Conservation (phyloP, 225 moss, liverwort and hornwort genomes). For the Takakia lepidozioides region DNA sequence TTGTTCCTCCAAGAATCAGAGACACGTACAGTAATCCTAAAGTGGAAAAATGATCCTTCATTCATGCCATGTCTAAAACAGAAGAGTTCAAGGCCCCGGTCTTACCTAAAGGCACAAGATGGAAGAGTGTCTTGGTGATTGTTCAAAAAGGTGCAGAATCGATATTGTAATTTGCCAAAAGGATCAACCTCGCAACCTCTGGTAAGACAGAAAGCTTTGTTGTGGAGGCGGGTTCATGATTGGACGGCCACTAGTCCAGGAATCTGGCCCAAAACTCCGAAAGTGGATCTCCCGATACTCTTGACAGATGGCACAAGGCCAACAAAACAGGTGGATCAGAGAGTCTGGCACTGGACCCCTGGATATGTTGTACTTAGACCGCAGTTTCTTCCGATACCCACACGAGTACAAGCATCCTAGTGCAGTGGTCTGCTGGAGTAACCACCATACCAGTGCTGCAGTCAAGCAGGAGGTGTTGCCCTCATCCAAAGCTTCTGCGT, state of each 20-base stretch:
- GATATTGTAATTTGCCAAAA: neutral
- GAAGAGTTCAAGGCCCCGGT: neutral
- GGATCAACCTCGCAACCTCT: neutral
- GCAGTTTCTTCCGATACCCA: slow-evolving; percentile 29
- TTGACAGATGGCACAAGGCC: slow-evolving; percentile 49
- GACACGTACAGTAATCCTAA: too few relatives aligned
- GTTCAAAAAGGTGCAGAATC: too few relatives aligned
- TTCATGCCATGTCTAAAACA: too few relatives aligned
- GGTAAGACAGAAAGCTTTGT: slow-evolving; percentile 17
- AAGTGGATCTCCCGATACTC: slow-evolving; percentile 44
- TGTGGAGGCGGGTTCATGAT: slow-evolving; percentile 14
- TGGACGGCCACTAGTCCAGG: slow-evolving; percentile 14
- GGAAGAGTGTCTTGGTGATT: too few relatives aligned
- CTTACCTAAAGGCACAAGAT: neutral
- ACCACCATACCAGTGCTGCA: slow-evolving; percentile 36
- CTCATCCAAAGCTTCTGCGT: slow-evolving; percentile 31
- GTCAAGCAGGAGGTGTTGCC: slow-evolving; percentile 25
- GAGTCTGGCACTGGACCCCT: slow-evolving; percentile 27
- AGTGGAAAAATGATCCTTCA: too few relatives aligned
- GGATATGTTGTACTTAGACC: slow-evolving; percentile 42
- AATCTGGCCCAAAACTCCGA: slow-evolving; percentile 44
- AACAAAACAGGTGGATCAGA: slow-evolving; percentile 38
- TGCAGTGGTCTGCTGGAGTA: slow-evolving; percentile 35
- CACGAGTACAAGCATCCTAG: slow-evolving; percentile 39
- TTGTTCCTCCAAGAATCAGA: too few relatives aligned